Percentiles rank a stretch among this genome's conserved stretches.
phyloP scores from a whole-genome alignment of 2,329 filamentous ascomycete genomes.

The Zymoseptoria pseudotritici region DNA sequence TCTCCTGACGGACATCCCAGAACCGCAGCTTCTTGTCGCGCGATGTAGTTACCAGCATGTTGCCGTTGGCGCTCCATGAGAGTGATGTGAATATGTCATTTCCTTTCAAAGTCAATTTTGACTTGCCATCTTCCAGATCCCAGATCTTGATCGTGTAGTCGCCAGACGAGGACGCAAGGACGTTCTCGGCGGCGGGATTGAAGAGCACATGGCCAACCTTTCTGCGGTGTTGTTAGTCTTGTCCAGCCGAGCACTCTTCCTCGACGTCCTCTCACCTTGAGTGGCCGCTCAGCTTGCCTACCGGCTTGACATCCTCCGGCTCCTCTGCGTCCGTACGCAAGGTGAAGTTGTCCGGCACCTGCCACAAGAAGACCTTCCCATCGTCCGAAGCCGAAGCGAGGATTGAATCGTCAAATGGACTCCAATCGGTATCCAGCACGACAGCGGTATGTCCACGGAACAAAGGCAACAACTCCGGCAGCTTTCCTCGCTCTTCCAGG shows the following conservation, averaged over 20 bases:
- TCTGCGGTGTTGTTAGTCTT: conserved; percentile 43
- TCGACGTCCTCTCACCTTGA: conserved; percentile 54
- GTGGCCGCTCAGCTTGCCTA: conserved; percentile 78
- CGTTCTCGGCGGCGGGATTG: conserved; percentile 91
- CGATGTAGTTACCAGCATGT: conserved; percentile 81
- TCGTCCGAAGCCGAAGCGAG: conserved; percentile 94
- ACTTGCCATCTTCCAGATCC: conserved; percentile 75
- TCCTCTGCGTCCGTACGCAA: conserved; percentile 79
- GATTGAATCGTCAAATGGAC: conserved; percentile 89
- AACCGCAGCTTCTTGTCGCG: conserved; percentile 97
- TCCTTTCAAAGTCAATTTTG: conserved; percentile 72
- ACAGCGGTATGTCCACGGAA: conserved; percentile 94
- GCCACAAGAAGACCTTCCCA: conserved; percentile 93
- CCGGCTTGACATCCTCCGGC: conserved; percentile 69
- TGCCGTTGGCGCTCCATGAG: conserved; percentile 88
- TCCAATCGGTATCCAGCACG: conserved; percentile 97
- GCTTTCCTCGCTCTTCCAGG: conserved; percentile 76
- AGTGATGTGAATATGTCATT: conserved; percentile 89
- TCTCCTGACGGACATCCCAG: conserved; percentile 95
- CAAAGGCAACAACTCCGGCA: conserved; percentile 86
- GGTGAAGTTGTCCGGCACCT: conserved; percentile 81
- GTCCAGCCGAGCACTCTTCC: neutral
- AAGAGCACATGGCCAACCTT: conserved; percentile 98
- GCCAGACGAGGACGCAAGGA: conserved; percentile 89
- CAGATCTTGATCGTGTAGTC: conserved; percentile 94